Evolutionary conservation across 140 eudicot genomes (phyloP).

Genomic region (Oenanthe javanica): DNA sequence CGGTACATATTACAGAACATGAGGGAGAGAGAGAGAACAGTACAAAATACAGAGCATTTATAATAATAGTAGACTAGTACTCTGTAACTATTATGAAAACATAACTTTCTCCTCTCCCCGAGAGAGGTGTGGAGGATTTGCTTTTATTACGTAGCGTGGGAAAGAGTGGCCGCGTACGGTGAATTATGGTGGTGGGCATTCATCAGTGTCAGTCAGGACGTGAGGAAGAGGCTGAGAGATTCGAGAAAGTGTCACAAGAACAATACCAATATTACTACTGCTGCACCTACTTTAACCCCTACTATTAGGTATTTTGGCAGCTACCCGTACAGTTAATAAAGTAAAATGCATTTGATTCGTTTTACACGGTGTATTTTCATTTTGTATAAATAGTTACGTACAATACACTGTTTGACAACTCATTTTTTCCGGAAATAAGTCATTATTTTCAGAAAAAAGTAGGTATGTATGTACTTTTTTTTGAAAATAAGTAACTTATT

Average conservation of each 20-base stretch:
- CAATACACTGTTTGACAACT: too few relatives aligned
- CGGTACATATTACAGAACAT: background rate
- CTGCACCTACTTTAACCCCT: background rate
- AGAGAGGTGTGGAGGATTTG: background rate
- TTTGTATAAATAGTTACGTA: too few relatives aligned
- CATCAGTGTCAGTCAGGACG: slow-evolving; percentile 3
- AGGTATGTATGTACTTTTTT: too few relatives aligned
- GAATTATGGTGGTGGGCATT: background rate
- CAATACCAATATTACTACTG: background rate
- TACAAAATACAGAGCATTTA: background rate
- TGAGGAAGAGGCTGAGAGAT: background rate
- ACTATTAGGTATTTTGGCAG: too few relatives aligned
- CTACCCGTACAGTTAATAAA: background rate
- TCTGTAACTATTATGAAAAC: too few relatives aligned
- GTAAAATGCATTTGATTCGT: background rate
- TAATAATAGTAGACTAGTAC: background rate
- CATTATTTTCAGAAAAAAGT: too few relatives aligned
- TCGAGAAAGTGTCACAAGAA: background rate
- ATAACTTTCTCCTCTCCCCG: background rate
- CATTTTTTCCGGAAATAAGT: too few relatives aligned
- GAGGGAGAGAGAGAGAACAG: background rate
- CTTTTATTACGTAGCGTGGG: slow-evolving; percentile 4
- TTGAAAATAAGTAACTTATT: too few relatives aligned
- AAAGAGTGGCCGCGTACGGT: background rate
- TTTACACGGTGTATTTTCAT: too few relatives aligned